A percentile compares a stretch with the other conserved stretches of the same genome.
Evolutionary conservation across 2,329 filamentous ascomycete genomes (phyloP).

Genomic region (Orbilia blumenaviensis): DNA sequence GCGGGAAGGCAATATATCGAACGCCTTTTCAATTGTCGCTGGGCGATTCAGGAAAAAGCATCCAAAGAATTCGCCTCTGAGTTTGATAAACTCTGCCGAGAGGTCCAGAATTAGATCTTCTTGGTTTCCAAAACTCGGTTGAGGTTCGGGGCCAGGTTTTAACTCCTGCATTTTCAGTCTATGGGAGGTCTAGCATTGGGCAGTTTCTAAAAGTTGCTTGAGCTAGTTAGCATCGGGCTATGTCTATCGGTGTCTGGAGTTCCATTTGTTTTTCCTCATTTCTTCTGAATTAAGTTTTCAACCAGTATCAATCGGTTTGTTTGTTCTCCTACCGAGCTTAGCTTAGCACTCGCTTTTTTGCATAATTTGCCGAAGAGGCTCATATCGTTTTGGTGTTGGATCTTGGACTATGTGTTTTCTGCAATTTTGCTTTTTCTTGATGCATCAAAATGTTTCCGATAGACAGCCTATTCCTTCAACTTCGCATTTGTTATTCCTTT

Average conservation of each 20-base stretch:
- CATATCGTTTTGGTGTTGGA: not conserved
- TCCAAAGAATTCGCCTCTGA: conserved; percentile 12
- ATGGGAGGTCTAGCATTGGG: not conserved
- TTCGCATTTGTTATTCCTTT: not conserved
- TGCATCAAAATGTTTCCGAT: not conserved
- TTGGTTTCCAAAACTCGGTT: not conserved
- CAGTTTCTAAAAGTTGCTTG: not conserved
- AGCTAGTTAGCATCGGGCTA: not conserved
- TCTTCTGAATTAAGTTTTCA: too few relatives aligned
- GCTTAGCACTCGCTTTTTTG: not conserved
- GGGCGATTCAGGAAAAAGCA: conserved; percentile 20
- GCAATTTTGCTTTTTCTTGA: not conserved
- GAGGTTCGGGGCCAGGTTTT: not conserved
- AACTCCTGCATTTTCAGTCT: not conserved
- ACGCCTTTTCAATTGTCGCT: not conserved
- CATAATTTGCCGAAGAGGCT: not conserved
- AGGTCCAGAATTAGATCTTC: conserved; percentile 12
- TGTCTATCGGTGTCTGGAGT: not conserved
- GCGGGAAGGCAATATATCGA: conserved; percentile 11
- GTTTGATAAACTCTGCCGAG: conserved; percentile 30
- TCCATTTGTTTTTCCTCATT: not conserved
- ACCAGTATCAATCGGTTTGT: too few relatives aligned
- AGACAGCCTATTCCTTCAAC: not conserved
- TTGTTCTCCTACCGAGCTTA: not conserved
- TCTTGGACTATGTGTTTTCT: not conserved